Conservation (phyloP, 2,329 filamentous ascomycete species). For the Exutisphaerella laricina region DNA sequence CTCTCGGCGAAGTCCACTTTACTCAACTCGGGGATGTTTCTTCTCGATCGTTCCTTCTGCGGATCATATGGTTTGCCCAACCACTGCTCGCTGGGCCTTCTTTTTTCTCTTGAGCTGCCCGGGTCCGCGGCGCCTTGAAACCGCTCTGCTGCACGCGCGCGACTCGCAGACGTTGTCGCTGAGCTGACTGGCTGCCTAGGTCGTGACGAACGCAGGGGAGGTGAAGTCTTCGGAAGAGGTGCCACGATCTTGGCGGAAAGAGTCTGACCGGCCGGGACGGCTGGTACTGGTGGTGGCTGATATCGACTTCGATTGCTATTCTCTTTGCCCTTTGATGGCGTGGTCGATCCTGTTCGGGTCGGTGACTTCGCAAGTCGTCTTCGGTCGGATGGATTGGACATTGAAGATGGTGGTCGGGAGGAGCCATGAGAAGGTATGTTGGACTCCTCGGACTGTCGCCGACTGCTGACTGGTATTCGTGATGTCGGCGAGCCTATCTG, state of each 20-base stretch:
- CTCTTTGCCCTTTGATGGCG: constrained; percentile 22
- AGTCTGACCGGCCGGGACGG: constrained; percentile 26
- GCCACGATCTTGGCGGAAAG: constrained; percentile 69
- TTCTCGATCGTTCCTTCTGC: constrained; percentile 42
- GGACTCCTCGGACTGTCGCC: constrained; percentile 31
- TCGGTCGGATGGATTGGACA: constrained; percentile 24
- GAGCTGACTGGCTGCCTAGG: constrained; percentile 73
- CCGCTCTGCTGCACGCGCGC: constrained; percentile 58
- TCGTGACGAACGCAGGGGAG: constrained; percentile 71
- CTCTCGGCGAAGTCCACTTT: constrained; percentile 81
- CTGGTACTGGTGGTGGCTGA: constrained; percentile 26
- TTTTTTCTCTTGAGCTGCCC: constrained; percentile 27
- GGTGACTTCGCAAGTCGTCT: constrained; percentile 29
- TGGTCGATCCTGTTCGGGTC: constrained; percentile 16
- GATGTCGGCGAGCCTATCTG: constrained; percentile 14
- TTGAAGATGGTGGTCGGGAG: constrained; percentile 26
- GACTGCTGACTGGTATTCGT: constrained; percentile 30
- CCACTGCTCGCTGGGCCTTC: constrained; percentile 48
- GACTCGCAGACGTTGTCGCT: constrained; percentile 65
- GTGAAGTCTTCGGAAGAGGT: constrained; percentile 67
- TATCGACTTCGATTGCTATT: constrained; percentile 32
- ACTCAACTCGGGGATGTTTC: constrained; percentile 56
- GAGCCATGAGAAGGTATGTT: constrained; percentile 23
- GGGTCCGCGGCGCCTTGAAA: constrained; percentile 38
- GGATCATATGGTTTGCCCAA: constrained; percentile 78